Base-by-base conservation (phyloP, 1,139 yeast genomes). In the Nadsonia starkeyi-henricii region DNA sequence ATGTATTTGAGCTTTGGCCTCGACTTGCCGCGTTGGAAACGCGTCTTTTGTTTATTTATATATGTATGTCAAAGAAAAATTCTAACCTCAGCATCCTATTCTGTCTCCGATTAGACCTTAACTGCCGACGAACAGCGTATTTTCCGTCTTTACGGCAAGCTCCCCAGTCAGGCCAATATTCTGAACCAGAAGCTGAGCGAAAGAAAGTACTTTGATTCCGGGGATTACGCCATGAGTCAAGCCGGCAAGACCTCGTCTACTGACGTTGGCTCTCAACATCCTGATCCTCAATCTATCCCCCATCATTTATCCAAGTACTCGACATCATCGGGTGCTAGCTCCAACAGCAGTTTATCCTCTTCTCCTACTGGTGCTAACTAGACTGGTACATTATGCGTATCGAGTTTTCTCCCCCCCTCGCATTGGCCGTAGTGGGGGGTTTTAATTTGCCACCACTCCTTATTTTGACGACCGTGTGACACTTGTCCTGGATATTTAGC, bases 201-300 rank as follows among this genome's bases (percentile, higher is more conserved):
- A 58, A 79, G 96, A 59, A 88, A 88, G 67, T 91, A 83, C 66
- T 93, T 91, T 62, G 99, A 91, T 60, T 85, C 95, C 53, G 98
- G 98, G 20, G 99, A 91, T 66, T 91, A 93, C 63, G 97, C 97
- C 26, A 77, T 91, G 77, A 86, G 85, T 55, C 83, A 88, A 58
- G 85, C 79, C 5, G 78, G 78, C 37, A 41, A 43, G 20, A 48
- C 43, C 20, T 45, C 60, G 62, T 18, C 56, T 61, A 18, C 59
- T 63, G 41, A 58, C 57, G 62, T 68, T 26, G 74, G 73, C 13
- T 59, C 66, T 30, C 65, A 66, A 50, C 72, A 68, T 53, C 74
- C 74, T n/a, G 62, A 63, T 26, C 72, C 73, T 1, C 70, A 67
- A 46, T 33, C 39, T 4, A 33, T 33, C 39, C 39, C 39, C 12